Base-by-base conservation (phyloP, 2,329 filamentous ascomycete species). In the Claviceps maximensis region DNA sequence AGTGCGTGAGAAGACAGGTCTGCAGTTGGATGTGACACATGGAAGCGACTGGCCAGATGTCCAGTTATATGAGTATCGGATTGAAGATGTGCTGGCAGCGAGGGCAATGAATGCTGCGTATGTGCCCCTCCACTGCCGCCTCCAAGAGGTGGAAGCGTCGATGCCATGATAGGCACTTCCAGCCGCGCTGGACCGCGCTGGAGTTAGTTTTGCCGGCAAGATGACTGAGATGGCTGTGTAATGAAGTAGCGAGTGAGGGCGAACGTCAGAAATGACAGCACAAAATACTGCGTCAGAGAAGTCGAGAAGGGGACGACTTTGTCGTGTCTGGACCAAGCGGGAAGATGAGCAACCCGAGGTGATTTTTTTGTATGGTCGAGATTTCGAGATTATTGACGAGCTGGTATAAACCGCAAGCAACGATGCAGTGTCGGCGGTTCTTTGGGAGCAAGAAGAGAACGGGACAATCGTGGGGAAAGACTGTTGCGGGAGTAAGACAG, bases 1-100 rank as follows among this genome's bases (percentile, higher is more conserved):
- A 97, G 78, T 49, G 86, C 93, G 66, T 97, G 90, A 1, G 89
- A 95, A 1, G 90, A 96, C 19, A 98, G 80, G 49, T 82, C 82
- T 51, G 93, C 89, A 0, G 90, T 95, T 10, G 93, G 89, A 55
- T 93, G 74, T 52, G 87, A 86, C 51, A 94, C 86, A 72, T 98
- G 93, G 69, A 95, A 98, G 52, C 91, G 89, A 67, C 80, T 89
- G 61, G 87, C 88, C 57, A 93, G 79, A 68, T 91, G 87, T 51
- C 85, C 85, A 3, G 87, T 93, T 59, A 91, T 74, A 63, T 89
- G 84, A 47, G 84, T 86, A 63, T 88, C 85, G 60, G 82, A 83
- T 70, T 89, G 84, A 50, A 84, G 78, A 74, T 89, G 93, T 57
- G 87, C 82, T 48, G 93, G 91, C 59, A 98, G 76, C 56, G 89